Evolutionary conservation across 2,329 filamentous ascomycete species (phyloP).

Genomic region (Tolypocladium inflatum): DNA sequence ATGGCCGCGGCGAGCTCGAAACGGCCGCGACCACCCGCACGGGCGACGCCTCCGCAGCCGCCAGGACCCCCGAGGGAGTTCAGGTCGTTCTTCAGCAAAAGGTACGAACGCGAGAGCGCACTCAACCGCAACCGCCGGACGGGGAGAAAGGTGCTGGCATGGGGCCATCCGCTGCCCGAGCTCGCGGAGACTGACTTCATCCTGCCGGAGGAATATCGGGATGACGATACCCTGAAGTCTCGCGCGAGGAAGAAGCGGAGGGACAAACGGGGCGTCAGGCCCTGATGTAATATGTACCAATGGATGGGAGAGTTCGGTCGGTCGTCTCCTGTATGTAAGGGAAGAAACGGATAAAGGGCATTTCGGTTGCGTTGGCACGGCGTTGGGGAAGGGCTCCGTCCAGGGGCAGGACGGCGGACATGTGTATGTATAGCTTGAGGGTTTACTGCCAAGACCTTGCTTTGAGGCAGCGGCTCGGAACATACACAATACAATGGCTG

Average conservation of each 20-base stretch:
- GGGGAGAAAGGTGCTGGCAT: constrained; percentile 63
- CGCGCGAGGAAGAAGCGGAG: constrained; percentile 55
- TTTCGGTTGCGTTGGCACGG: neutral
- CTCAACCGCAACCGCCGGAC: constrained; percentile 63
- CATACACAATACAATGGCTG: neutral
- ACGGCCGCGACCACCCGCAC: constrained; percentile 17
- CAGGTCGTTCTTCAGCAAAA: constrained; percentile 78
- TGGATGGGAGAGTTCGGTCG: neutral
- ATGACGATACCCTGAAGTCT: constrained; percentile 45
- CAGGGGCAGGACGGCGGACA: neutral
- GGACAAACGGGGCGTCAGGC: constrained; percentile 42
- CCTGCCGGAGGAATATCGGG: constrained; percentile 55
- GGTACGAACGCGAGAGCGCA: constrained; percentile 69
- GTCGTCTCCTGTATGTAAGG: neutral
- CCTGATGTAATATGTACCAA: constrained; percentile 13
- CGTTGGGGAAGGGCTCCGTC: neutral
- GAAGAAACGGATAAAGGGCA: neutral
- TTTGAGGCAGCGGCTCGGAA: neutral
- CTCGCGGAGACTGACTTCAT: constrained; percentile 61
- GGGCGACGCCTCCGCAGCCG: constrained; percentile 18
- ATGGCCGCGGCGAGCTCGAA: constrained; percentile 25
- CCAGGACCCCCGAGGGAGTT: constrained; percentile 50
- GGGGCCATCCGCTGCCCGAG: constrained; percentile 74
- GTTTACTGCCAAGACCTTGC: neutral
- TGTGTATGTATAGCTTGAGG: neutral